phyloP scores from a whole-genome alignment of 2,329 filamentous ascomycete species.

The Podosphaera fusca region DNA sequence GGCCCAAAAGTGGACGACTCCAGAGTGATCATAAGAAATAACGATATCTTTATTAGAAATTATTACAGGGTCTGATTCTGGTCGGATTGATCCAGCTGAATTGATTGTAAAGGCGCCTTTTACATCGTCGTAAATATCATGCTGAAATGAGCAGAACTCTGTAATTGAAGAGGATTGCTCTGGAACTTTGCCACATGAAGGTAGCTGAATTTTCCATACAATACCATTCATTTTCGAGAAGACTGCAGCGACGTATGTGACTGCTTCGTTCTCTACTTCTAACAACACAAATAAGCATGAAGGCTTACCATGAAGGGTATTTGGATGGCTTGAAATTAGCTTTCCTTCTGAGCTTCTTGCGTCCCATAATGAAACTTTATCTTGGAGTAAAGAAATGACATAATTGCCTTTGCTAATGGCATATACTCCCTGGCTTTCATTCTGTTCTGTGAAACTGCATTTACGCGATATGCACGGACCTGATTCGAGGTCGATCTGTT shows the following conservation, averaged over 20 bases:
- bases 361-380: slow-evolving; percentile 58
- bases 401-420: slow-evolving; percentile 56
- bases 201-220: slow-evolving; percentile 55
- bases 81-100: slow-evolving; percentile 51
- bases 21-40: slow-evolving; percentile 57
- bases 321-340: slow-evolving; percentile 34
- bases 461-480: slow-evolving; percentile 27
- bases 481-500: slow-evolving; percentile 30
- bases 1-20: slow-evolving; percentile 65
- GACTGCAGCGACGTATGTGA: slow-evolving; percentile 58
- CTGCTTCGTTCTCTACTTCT: slow-evolving; percentile 26
- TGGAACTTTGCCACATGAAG: slow-evolving; percentile 19
- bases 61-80: slow-evolving; percentile 59
- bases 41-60: slow-evolving; percentile 70
- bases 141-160: slow-evolving; percentile 49
- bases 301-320: slow-evolving; percentile 42
- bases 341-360: slow-evolving; percentile 35
- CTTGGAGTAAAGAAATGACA: slow-evolving; percentile 55
- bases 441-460: slow-evolving; percentile 41
- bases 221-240: slow-evolving; percentile 57
- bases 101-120: slow-evolving; percentile 61
- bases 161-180: slow-evolving; percentile 24
- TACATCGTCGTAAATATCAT: slow-evolving; percentile 35
- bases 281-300: slow-evolving; percentile 62
- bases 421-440: slow-evolving; percentile 52